Percentiles rank a stretch among this genome's conserved stretches.
Conservation (phyloP, 768 basidiomycete genomes). For the Gautieria morchelliformis region DNA sequence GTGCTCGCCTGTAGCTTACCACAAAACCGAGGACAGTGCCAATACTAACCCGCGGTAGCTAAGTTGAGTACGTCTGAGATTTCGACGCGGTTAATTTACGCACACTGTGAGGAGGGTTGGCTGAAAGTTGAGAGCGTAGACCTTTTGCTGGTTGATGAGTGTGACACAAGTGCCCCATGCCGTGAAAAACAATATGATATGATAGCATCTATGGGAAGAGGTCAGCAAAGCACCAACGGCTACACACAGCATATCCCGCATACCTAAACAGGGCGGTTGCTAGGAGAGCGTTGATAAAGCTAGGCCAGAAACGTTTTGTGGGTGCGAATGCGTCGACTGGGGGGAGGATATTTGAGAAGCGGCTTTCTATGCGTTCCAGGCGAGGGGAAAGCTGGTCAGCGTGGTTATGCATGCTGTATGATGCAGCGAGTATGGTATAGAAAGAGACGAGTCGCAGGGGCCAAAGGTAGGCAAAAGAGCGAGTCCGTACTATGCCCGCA, state of each 20-base stretch:
- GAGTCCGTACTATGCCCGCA: too few relatives aligned
- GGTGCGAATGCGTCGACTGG: neutral
- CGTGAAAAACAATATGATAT: constrained; percentile 53
- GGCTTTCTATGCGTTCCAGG: neutral
- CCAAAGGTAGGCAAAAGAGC: too few relatives aligned
- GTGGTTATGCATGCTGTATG: neutral
- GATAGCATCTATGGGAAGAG: constrained; percentile 50
- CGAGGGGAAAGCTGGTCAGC: neutral
- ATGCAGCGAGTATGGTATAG: neutral
- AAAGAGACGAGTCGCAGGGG: neutral
- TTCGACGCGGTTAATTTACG: constrained; percentile 14
- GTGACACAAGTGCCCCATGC: constrained; percentile 53
- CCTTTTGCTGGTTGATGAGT: constrained; percentile 35
- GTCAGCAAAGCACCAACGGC: too few relatives aligned
- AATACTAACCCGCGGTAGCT: constrained; percentile 23
- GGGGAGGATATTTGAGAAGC: neutral
- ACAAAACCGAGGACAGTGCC: constrained; percentile 70
- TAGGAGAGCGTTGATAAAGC: neutral
- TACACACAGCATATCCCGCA: too few relatives aligned
- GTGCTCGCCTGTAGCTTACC: constrained; percentile 22
- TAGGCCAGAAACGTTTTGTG: neutral
- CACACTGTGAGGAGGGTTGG: constrained; percentile 62
- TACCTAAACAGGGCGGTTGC: constrained; percentile 1
- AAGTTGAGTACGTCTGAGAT: constrained; percentile 13
- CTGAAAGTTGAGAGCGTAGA: constrained; percentile 34